Evolutionary conservation across 2,329 filamentous ascomycete species (phyloP).

Genomic region (Colletotrichum shisoi): DNA sequence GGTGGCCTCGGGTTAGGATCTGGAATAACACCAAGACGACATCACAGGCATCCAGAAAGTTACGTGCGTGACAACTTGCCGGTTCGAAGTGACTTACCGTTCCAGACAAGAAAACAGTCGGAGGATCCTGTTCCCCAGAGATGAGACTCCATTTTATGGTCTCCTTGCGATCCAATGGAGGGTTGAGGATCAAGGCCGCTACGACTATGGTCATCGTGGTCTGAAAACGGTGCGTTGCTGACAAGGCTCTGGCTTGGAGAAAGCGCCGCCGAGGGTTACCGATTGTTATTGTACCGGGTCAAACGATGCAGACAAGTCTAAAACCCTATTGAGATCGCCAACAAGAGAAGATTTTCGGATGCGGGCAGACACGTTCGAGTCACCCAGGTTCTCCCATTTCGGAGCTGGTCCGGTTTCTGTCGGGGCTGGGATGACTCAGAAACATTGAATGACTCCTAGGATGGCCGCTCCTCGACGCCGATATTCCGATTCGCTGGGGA

Average conservation of each 20-base stretch:
- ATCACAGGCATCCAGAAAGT: background rate
- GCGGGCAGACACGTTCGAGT: background rate
- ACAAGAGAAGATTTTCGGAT: background rate
- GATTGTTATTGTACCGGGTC: no score
- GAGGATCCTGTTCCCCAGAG: background rate
- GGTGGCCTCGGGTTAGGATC: no score
- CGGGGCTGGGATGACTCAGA: background rate
- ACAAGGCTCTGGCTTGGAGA: background rate
- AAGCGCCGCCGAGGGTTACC: background rate
- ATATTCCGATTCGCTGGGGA: background rate
- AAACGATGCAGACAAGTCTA: background rate
- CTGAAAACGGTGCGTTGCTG: background rate
- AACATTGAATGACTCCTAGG: background rate
- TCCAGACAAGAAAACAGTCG: background rate
- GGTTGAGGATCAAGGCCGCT: slow-evolving; percentile 2
- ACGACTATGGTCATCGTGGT: background rate
- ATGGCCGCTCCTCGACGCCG: background rate
- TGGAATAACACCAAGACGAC: background rate
- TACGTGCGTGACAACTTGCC: background rate
- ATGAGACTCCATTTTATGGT: background rate
- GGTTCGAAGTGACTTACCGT: background rate
- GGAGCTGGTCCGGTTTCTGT: background rate
- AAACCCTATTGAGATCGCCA: background rate
- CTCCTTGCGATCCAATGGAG: no score
- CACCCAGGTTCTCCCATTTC: background rate